A percentile compares a stretch with the other conserved stretches of the same genome.
phyloP scores from a whole-genome alignment of 495 filamentous ascomycete genomes.

The Neurospora sp. region DNA sequence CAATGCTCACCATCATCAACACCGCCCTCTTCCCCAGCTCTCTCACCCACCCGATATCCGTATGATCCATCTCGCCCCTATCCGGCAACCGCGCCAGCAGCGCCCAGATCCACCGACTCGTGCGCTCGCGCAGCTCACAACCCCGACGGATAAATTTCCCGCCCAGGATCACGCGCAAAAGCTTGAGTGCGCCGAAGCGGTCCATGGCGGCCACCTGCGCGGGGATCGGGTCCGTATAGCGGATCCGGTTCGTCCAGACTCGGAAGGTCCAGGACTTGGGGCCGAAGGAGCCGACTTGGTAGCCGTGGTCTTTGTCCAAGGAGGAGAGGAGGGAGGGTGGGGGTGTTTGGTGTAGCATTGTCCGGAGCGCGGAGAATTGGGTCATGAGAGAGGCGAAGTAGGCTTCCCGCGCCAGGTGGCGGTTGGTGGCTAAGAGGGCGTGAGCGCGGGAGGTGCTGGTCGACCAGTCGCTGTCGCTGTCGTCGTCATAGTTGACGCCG shows the following conservation, averaged over 20 bases:
- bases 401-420: conserved; percentile 28
- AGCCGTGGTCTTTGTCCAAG: conserved; percentile 43
- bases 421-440: conserved; percentile 41
- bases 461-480: not conserved
- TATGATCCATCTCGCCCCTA: conserved; percentile 44
- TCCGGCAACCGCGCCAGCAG: conserved; percentile 49
- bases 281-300: conserved; percentile 39
- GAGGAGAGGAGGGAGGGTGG: conserved; percentile 33
- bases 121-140: conserved; percentile 33
- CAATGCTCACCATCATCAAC: conserved; percentile 40
- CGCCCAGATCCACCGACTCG: conserved; percentile 53
- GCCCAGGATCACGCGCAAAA: conserved; percentile 37
- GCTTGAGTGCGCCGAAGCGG: conserved; percentile 44
- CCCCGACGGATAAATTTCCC: conserved; percentile 39
- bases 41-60: conserved; percentile 46
- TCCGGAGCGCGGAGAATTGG: conserved; percentile 50
- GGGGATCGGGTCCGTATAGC: conserved; percentile 49
- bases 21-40: conserved; percentile 53
- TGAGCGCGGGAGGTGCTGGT: conserved; percentile 7
- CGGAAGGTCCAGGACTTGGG: conserved; percentile 35
- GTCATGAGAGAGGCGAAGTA: conserved; percentile 55
- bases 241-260: conserved; percentile 38
- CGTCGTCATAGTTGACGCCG: not conserved
- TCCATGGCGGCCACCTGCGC: conserved; percentile 62
- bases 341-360: conserved; percentile 44